Base-by-base conservation (phyloP, 768 basidiomycete species). In the Ramaria sp. region DNA sequence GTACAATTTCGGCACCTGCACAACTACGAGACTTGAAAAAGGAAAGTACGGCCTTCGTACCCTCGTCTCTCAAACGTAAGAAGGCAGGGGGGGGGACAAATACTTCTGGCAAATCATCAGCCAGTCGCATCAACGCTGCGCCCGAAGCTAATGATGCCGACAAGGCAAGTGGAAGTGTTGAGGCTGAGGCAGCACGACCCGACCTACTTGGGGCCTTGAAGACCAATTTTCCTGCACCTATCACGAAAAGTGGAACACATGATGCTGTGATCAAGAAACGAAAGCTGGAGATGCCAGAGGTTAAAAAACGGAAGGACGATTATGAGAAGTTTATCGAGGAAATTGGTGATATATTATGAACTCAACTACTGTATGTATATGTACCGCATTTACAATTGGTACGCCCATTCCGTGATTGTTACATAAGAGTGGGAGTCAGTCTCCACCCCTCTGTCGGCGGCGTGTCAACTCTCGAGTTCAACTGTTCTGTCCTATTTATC, bases 11-110 rank as follows among this genome's bases (percentile, higher is more conserved):
- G 20, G 92, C 93, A 2, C 91, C 75, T 46, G 91, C 96, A 4
- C 78, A 91, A 66, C 70, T 99, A 51, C 87, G 95, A 13, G 91
- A 99, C 70, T 75, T 98, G 59, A 91, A 93, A 73, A 93, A 91
- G 69, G 96, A 99, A 68, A 87, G 88, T 9, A 95, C 91, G 0
- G 82, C 88, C 0, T 98, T 99, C 64, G 81, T 97, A 4, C 96
- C 96, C 3, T 67, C 84, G 1, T 75, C 86, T 3, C 70, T 95
- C 52, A 91, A 90, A 69, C 81, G 89, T 48, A 92, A 87, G 69
- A 85, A 78, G 59, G 52, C 62, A 4, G 57, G 52, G 11, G 46
- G 24, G 4, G 22, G 1, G 12, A 47, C 24, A 9, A 41, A 31
- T 19, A 61, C 67, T 10, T 69, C 71, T 38, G 67, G 67, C 19